phyloP scores from a whole-genome alignment of 2,329 filamentous ascomycete genomes.

The Pyrenophora tritici-repentis region DNA sequence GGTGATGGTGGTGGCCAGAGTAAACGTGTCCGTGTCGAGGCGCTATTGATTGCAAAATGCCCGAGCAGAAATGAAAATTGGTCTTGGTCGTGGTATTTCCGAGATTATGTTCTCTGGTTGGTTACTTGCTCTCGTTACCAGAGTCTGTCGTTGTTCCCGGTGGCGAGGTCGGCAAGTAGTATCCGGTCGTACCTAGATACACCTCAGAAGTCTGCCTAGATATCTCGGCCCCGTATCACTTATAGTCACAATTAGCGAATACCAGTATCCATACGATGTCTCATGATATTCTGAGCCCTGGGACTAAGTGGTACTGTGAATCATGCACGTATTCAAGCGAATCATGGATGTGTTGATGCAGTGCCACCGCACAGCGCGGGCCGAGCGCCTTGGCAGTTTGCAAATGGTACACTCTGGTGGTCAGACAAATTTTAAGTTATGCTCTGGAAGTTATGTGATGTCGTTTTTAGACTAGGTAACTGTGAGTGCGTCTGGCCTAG shows the following conservation, averaged over 20 bases:
- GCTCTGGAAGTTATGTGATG: neutral
- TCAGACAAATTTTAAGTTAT: conserved; percentile 1
- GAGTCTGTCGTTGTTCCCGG: neutral
- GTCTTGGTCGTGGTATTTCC: neutral
- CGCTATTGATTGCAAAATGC: too few relatives aligned
- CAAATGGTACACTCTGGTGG: neutral
- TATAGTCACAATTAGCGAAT: too few relatives aligned
- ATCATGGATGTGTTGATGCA: conserved; percentile 1
- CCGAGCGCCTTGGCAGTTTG: conserved; percentile 16
- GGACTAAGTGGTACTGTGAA: conserved; percentile 2
- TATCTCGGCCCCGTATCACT: neutral
- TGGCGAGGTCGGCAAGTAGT: conserved; percentile 2
- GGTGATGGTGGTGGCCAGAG: neutral
- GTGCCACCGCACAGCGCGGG: conserved; percentile 6
- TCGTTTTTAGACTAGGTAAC: too few relatives aligned
- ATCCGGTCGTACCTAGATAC: conserved; percentile 2
- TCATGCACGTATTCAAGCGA: conserved; percentile 8
- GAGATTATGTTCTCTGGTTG: neutral
- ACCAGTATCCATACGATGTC: neutral
- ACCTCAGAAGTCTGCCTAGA: conserved; percentile 1
- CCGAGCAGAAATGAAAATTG: neutral
- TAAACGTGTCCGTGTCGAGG: too few relatives aligned
- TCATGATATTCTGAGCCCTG: conserved; percentile 13
- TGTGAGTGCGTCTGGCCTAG: too few relatives aligned
- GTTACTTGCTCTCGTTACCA: neutral